Base-by-base conservation (phyloP, 495 filamentous ascomycete genomes). In the Tetracladium setigerum region DNA sequence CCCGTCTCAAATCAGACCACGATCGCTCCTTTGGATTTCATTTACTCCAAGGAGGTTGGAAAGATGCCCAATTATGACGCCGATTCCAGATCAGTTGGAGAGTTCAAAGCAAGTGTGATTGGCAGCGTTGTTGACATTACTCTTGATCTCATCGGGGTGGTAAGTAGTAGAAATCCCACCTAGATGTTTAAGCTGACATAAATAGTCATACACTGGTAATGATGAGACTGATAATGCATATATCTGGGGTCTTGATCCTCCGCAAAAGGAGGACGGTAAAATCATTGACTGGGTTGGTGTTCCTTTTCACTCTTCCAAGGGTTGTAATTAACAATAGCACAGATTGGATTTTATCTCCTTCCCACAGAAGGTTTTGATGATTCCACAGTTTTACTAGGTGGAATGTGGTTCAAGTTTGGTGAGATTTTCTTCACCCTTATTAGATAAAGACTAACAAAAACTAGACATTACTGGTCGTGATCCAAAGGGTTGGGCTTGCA, bases 391-490 rank as follows among this genome's bases (percentile, higher is more conserved):
- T 57, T 76, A 1, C 70, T 71, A 1, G 62, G 65, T 14, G 70
- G 51, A 27, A 55, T 75, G 6, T 70, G 57, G 38, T 63, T 66
- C 51, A 62, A 59, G 46, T 52, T 59, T n/a, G n/a, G n/a, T n/a
- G n/a, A n/a, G n/a, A n/a, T n/a, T n/a, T n/a, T n/a, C n/a, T n/a
- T n/a, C n/a, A n/a, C n/a, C n/a, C n/a, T n/a, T n/a, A n/a, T n/a
- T n/a, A n/a, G n/a, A n/a, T n/a, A n/a, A n/a, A n/a, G n/a, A n/a
- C n/a, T n/a, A n/a, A n/a, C n/a, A n/a, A n/a, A n/a, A n/a, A n/a
- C n/a, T n/a, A 27, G 67, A 76, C 53, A 54, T 72, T 19, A 76
- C 71, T 1, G 72, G 72, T 5, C 64, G 72, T 14, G 65, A 76
- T 40, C 57, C 59, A 2, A 52, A 49, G 17, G 55, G 68, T 34